Evolutionary conservation across 169 alveolate species (phyloP), one percentile per base, ranked within the genome.

Genomic region (Cryptosporidium tyzzeri): DNA sequence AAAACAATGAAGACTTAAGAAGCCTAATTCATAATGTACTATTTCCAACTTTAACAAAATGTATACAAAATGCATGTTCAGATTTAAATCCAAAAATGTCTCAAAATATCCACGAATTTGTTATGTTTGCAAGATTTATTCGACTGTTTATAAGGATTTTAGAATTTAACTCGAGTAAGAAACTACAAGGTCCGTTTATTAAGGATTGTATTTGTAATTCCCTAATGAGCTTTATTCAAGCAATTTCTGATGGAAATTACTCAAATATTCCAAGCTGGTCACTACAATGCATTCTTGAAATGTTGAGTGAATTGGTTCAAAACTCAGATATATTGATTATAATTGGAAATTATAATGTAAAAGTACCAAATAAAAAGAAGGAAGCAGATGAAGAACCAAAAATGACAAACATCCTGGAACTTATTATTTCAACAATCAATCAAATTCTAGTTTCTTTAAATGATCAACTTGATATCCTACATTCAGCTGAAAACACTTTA

Each of bases 231-330:
- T 48, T 80, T 14, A 41, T 65, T 10, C 33, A 39, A 31, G 59
- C 69, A 2, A 80, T 80, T 26, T 59, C 73, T 44, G 67, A 23
- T 26, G 37, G 39, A 5, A 80, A 80, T 33, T 61, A 45, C 37
- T 29, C 21, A 10, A 80, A 62, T 12, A 80, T 80, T 21, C 89
- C 89, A n/a, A 80, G 89, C 51, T 80, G 89, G 89, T 59, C 89
- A 21, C 50, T 80, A 1, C 89, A 80, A 31, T 80, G 89, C 31
- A 80, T 80, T 41, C 51, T 80, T 3, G 89, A 80, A 48, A 80
- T 80, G 89, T 44, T 80, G 45, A 41, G 89, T 10, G 89, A 80
- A 33, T 26, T 80, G 3, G 59, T 80, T 33, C 74, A 62, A 41
- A 59, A 62, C 41, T 80, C 89, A 8, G 68, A 62, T 45, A 65